Base-by-base conservation (phyloP, 1,284 basidiomycete genomes). In the Trametes sp. region DNA sequence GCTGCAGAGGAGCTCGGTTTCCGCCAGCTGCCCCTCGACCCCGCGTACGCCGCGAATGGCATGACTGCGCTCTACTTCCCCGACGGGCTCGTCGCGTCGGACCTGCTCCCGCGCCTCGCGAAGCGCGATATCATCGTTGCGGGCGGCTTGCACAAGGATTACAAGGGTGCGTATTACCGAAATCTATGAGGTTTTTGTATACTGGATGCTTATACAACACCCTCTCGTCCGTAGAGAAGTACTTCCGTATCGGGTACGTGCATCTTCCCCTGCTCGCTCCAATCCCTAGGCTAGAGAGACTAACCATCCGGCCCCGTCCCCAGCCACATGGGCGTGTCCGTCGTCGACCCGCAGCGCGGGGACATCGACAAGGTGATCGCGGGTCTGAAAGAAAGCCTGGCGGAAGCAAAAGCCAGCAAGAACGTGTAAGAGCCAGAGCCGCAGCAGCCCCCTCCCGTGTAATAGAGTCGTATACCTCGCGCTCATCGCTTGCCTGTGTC, bases 41-140 rank as follows among this genome's bases (percentile, higher is more conserved):
- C 86, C 1, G 80, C 83, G 6, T 82, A 84, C 59, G 85, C 91
- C n/a, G 95, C 96, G 6, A 96, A 96, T 73, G 95, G 95, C 50
- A 97, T 98, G 95, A 93, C 93, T 14, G 94, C 94, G 85, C 72
- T 93, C 46, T 93, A 92, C 77, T 93, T 88, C 76, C 96, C 96
- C 16, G 84, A 88, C 4, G 94, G 93, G 3, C 72, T 95, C 23
- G 77, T 78, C 21, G 90, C 93, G 1, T 77, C 85, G 10, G 93
- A 96, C 69, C 77, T 98, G 28, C 68, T 97, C 53, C 91, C 92
- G 21, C 84, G 86, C 54, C 80, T 96, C 45, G 79, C 81, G 29
- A 82, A 86, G 72, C 87, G 85, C 70, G 90, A 88, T 54, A 82
- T 99, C 61, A 85, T 98, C 42, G 87, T 95, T 45, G 95, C 97